phyloP scores from a whole-genome alignment of 2,329 filamentous ascomycete species.

The Trichoderma atrobrunneum region DNA sequence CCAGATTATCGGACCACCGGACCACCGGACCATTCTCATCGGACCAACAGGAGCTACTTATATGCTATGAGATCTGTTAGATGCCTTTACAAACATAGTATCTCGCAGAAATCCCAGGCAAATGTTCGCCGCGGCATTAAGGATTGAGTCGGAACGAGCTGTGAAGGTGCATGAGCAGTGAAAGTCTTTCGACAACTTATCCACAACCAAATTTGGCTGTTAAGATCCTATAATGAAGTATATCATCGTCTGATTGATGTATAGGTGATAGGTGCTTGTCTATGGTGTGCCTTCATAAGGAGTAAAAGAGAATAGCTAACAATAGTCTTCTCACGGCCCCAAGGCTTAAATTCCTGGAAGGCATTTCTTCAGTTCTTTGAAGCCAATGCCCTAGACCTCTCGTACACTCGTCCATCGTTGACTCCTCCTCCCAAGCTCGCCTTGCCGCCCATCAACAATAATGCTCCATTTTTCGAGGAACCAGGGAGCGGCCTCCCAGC shows the following conservation, averaged over 20 bases:
- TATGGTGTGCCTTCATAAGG: background rate
- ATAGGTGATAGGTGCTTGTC: background rate
- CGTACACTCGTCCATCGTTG: background rate
- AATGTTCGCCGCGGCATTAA: background rate
- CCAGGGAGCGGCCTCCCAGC: background rate
- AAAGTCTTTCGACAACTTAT: background rate
- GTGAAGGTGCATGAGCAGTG: background rate
- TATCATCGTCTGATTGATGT: background rate
- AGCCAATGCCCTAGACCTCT: background rate
- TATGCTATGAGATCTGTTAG: background rate
- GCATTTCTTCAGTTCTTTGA: background rate
- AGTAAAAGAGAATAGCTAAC: background rate
- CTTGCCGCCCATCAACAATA: background rate
- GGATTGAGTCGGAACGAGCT: background rate
- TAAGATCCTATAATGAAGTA: background rate
- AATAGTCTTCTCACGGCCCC: background rate
- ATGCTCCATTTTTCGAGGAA: background rate
- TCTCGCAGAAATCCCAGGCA: background rate
- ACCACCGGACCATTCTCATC: background rate
- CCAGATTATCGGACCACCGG: background rate
- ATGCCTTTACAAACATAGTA: background rate
- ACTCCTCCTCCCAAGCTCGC: background rate
- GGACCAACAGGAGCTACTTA: background rate
- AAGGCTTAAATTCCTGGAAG: background rate
- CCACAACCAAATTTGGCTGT: background rate